Percentiles rank a stretch among this genome's conserved stretches.
Evolutionary conservation across 257 asterid genomes (phyloP).

Genomic region (Rauvolfia tetraphylla): DNA sequence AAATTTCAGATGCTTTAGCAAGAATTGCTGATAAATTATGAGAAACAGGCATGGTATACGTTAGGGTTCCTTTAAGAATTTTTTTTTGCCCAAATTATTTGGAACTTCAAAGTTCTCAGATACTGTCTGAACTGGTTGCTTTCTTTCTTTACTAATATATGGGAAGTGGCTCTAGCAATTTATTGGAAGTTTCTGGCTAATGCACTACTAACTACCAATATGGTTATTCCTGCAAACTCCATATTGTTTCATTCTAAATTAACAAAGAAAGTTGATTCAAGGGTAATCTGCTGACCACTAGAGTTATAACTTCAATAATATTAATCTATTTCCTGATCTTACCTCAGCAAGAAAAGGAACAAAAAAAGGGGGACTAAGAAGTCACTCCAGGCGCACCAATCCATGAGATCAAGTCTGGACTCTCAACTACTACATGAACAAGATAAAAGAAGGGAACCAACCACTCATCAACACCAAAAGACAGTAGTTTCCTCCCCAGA

Average conservation of each 20-base stretch:
- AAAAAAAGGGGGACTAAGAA: not conserved
- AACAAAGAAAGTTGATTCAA: not conserved
- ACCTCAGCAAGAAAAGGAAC: not conserved
- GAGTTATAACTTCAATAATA: not conserved
- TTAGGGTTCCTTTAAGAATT: not conserved
- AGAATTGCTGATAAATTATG: slow-evolving; percentile 51
- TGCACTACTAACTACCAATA: not conserved
- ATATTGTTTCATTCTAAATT: not conserved
- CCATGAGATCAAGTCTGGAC: too few species aligned
- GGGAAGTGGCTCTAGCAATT: not conserved
- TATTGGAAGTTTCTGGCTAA: not conserved
- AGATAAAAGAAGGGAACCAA: too few species aligned
- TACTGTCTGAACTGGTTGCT: not conserved
- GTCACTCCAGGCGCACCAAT: too few species aligned
- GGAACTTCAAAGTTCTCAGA: not conserved
- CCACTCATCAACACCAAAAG: too few species aligned
- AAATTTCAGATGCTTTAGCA: slow-evolving; percentile 48
- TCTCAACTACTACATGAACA: too few species aligned
- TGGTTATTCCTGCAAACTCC: not conserved
- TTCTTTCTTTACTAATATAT: not conserved
- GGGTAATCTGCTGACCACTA: not conserved
- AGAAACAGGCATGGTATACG: not conserved
- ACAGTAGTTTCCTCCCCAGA: too few species aligned
- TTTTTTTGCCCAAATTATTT: not conserved
- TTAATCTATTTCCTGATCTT: not conserved